Evolutionary conservation across 2,329 filamentous ascomycete genomes (phyloP), one percentile per base, ranked within the genome.

Genomic region (Coniochaeta hoffmannii): DNA sequence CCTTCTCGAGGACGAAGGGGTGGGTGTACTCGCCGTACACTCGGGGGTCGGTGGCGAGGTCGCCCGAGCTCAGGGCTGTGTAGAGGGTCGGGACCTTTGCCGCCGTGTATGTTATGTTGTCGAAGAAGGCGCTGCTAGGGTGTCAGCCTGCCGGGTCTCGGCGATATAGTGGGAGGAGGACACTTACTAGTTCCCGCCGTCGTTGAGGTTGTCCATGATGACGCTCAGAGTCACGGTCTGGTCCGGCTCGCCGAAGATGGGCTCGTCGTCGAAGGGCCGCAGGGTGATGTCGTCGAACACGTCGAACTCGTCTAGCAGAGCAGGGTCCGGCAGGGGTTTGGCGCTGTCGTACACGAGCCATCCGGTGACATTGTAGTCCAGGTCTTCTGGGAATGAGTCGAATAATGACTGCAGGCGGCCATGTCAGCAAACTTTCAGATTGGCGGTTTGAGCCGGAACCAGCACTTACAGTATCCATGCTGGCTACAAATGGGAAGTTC

Each of bases 31-130:
- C 73, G 30, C 88, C 87, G 65, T 91, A 91, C 4, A 90, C 72
- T 1, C 66, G 60, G 0, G 83, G 74, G 58, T 89, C 76, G 1
- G 74, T 76, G 14, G 83, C 80, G 17, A 77, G 71, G 53, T 88
- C 71, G 15, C 82, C 83, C 1, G 83, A 71, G 0, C 82, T 83
- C 3, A 95, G 75, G 1, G 80, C 89, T 0, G 87, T 90, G 75
- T 91, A 95, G 0, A 96, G 76, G 0, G 87, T 85, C 0, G 90
- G 91, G 0, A 95, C 90, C 66, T 89, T 89, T 51, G 88, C 89
- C 0, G 72, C 55, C 3, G 81, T 79, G 68, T 92, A 96, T 30
- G 88, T 90, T 59, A 90, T 82, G 68, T 89, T 85, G 74, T 93
- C 92, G 73, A 89, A 82, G 70, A 86, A 85, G 58, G 83, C 85